phyloP scores from a whole-genome alignment of 2,329 filamentous ascomycete species.

The Bipolaris sorokiniana region DNA sequence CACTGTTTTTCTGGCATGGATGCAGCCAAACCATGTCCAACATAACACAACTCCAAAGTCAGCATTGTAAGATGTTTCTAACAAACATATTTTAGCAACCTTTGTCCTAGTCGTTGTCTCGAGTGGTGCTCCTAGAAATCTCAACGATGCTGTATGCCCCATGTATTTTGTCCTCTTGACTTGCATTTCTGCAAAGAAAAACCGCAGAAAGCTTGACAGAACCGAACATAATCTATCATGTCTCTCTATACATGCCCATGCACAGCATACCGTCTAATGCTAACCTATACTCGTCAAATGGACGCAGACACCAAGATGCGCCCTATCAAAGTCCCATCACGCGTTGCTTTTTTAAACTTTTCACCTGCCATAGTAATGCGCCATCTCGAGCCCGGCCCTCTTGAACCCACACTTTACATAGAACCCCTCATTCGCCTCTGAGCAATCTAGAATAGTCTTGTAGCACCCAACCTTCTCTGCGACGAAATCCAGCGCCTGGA shows the following conservation, averaged over 20 bases:
- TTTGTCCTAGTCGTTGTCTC: no score
- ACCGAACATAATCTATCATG: background rate
- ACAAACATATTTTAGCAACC: no score
- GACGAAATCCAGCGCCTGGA: slow-evolving; percentile 89
- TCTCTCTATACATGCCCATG: background rate
- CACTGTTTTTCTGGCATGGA: background rate
- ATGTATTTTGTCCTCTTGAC: background rate
- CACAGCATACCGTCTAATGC: background rate
- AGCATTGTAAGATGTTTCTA: no score
- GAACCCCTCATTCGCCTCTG: slow-evolving; percentile 94
- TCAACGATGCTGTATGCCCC: background rate
- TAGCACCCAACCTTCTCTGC: slow-evolving; percentile 91
- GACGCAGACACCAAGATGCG: background rate
- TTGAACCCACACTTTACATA: slow-evolving; percentile 98
- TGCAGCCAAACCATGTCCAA: background rate
- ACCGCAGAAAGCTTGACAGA: background rate
- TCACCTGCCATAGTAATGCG: slow-evolving; percentile 74
- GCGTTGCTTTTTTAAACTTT: background rate
- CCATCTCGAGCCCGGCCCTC: slow-evolving; percentile 92
- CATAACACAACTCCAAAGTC: background rate
- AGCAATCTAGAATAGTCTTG: slow-evolving; percentile 96
- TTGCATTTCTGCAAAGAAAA: background rate
- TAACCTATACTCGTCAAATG: background rate
- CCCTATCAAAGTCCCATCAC: slow-evolving; percentile 7
- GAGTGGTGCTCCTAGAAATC: background rate